Evolutionary conservation across 441 rosid species (phyloP).

Genomic region (Pelargonium australe): DNA sequence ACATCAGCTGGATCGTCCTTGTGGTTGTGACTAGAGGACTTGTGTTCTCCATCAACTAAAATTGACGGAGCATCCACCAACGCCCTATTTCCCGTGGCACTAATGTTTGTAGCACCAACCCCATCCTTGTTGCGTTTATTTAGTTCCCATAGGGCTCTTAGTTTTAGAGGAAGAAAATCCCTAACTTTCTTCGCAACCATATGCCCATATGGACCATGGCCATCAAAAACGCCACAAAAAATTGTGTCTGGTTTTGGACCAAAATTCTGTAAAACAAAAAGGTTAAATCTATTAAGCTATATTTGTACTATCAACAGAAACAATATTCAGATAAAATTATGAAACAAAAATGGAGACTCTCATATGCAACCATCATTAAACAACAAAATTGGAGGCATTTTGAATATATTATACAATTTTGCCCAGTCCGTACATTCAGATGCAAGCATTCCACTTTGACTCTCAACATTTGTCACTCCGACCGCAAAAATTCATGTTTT

Average conservation of each 20-base stretch:
- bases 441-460: not conserved
- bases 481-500: not conserved
- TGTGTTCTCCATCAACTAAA: constrained; percentile 10
- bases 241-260: constrained; percentile 19
- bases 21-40: not conserved
- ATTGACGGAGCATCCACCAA: not conserved
- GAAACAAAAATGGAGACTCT: not conserved
- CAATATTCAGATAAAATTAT: not conserved
- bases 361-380: not conserved
- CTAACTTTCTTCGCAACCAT: constrained; percentile 26
- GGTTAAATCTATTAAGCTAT: not conserved
- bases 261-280: constrained; percentile 18
- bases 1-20: constrained; percentile 5
- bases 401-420: not conserved
- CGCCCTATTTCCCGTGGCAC: too few relatives aligned
- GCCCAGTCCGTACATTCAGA: too few relatives aligned
- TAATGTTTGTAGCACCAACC: too few relatives aligned
- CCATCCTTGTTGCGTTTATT: not conserved
- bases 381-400: not conserved
- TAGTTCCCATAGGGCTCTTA: constrained; percentile 19
- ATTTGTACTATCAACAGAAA: not conserved
- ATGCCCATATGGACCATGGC: constrained; percentile 26
- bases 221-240: constrained; percentile 26
- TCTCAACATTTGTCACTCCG: not conserved
- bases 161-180: constrained; percentile 23